Conservation (phyloP, 192 early-diverging fungal species). For the Geranomyces variabilis region DNA sequence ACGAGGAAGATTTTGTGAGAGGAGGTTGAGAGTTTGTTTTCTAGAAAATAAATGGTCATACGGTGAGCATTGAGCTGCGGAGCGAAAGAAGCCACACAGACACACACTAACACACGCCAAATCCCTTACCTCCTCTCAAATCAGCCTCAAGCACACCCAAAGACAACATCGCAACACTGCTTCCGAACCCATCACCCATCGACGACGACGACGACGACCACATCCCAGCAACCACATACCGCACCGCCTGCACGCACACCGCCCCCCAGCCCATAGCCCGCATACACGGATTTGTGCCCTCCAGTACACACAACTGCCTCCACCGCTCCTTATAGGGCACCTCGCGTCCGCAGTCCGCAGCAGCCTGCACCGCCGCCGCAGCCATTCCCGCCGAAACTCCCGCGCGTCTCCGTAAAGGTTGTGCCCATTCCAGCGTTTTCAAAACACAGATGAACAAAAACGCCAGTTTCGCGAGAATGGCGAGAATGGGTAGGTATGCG, state of each 20-base stretch:
- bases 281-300: not conserved
- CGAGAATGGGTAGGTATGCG: not conserved
- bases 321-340: conserved; percentile 13
- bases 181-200: not conserved
- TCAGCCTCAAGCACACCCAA: conserved; percentile 6
- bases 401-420: too few species aligned
- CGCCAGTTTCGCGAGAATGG: conserved; percentile 12
- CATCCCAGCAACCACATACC: not conserved
- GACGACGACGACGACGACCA: not conserved
- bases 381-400: not conserved
- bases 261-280: not conserved
- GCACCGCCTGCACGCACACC: not conserved
- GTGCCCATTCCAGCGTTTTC: not conserved
- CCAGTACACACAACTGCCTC: conserved; percentile 2
- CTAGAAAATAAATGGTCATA: not conserved
- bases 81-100: too few species aligned
- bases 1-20: conserved; percentile 3
- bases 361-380: not conserved
- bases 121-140: conserved; percentile 10
- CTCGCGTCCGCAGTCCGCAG: not conserved
- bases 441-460: conserved; percentile 23
- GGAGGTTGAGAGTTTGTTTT: not conserved
- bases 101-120: too few species aligned
- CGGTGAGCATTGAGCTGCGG: too few species aligned
- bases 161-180: not conserved